Base-by-base conservation (phyloP, 768 basidiomycete species). In the Naematelia encephala region DNA sequence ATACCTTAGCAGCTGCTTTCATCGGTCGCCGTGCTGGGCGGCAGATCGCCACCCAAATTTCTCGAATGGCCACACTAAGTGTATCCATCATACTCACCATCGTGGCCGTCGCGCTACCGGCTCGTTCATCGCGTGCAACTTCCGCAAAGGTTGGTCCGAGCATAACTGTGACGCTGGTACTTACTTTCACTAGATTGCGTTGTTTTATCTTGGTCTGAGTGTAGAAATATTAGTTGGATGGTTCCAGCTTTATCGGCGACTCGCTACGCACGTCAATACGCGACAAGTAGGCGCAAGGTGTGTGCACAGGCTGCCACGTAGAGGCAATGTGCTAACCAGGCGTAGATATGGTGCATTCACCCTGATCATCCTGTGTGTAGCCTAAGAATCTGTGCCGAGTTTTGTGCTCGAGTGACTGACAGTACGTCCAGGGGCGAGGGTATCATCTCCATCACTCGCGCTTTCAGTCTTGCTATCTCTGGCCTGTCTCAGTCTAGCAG, bases 341-440 rank as follows among this genome's bases (percentile, higher is more conserved):
- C 8, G 8, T 28, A 59, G 71, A 27, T 73, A 69, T 55, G 70
- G 68, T 22, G 66, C 66, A 3, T 68, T 70, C 28, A 68, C 66
- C 1, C 46, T 73, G 59, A 69, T 73, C 51, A 64, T 73, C 22
- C 47, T 73, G 67, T 72, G 54, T 56, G 70, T 52, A 30, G 10
- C 1, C 28, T n/a, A n/a, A n/a, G n/a, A n/a, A n/a, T n/a, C n/a
- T n/a, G 34, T 21, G 4, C 8, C 26, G n/a, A n/a, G 13, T 39
- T 28, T 5, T 10, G 19, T 43, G 8, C 34, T 16, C 34, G 34
- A 8, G 16, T 16, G 34, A 39, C 34, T 39, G 34, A 48, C 48
- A 54, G 42, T n/a, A 59, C 25, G 12, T 28, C 16, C 19, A 71
- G 70, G 5, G 71, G 71, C 5, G 71, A 73, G 51, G 71, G 71